Evolutionary conservation across 768 basidiomycete genomes (phyloP), one percentile per base, ranked within the genome.

Genomic region (Trametes villosa): DNA sequence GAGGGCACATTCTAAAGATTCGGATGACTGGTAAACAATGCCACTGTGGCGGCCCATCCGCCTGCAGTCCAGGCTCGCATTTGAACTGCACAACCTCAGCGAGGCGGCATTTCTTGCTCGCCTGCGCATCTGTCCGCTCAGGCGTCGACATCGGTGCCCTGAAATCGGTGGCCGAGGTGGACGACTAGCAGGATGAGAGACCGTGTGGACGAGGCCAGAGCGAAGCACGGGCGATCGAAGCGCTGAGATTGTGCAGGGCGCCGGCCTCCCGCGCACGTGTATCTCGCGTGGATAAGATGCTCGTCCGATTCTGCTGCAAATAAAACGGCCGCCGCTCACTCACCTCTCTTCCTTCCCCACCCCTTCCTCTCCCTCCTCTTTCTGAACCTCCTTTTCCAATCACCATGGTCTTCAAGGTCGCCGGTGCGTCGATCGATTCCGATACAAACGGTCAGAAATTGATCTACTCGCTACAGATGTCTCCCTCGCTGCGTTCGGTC

Each of bases 401-500:
- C 67, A 75, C 61, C 38, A 92, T 93, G 91, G 84, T 86, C 68
- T 94, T 82, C 91, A 94, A 96, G 78, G 94, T 96, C 69, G 87
- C 94, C 77, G 92, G 92, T 91, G 71, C 62, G 80, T 54, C 18
- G 3, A 17, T 40, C 22, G 12, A 47, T 40, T 36, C 53, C 30
- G 55, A 26, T 1, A 26, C 17, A 40, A 27, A 49, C 51, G 29
- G 27, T 17, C 31, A 4, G 31, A 18, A 40, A 15, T 29, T 56
- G 53, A 59, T 63, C 70, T 27, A 59, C 33, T 31, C 33, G 55
- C 53, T 11, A 45, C 55, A 93, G 94, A 94, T 74, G 81, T 96
- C 71, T 98, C 96, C 71, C 92, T 99, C 74, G 97, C 97, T 74
- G 96, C 96, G 62, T 99, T 98, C 79, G 94, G 96, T 78, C 94